Conservation (phyloP, 2,329 filamentous ascomycete species). For the Elsinoe fawcettii region DNA sequence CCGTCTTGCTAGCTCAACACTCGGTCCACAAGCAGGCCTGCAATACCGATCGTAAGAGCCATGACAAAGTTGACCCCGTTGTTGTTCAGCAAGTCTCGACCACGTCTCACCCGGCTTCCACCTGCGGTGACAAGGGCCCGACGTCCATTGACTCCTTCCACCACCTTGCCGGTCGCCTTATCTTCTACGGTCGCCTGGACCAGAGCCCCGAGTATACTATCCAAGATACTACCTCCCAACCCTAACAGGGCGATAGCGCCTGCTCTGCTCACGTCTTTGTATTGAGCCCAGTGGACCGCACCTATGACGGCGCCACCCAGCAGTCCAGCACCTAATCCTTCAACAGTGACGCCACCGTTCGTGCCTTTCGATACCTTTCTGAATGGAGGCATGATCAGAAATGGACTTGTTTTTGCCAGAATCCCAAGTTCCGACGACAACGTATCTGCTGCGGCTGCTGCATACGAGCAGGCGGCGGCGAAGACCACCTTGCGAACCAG, state of each 20-base stretch:
- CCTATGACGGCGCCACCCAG: constrained; percentile 64
- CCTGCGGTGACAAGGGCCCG: constrained; percentile 39
- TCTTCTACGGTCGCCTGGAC: constrained; percentile 84
- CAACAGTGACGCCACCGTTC: constrained; percentile 79
- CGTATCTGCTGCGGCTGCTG: constrained; percentile 84
- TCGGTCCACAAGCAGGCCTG: constrained; percentile 40
- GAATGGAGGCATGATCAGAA: constrained; percentile 77
- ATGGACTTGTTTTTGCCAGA: constrained; percentile 63
- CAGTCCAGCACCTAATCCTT: constrained; percentile 65
- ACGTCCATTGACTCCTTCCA: constrained; percentile 61
- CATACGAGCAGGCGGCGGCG: constrained; percentile 64
- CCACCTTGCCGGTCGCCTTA: constrained; percentile 71
- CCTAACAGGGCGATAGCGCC: background rate
- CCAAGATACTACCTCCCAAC: constrained; percentile 63
- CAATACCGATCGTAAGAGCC: constrained; percentile 69
- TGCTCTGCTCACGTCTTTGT: background rate
- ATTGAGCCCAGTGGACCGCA: background rate
- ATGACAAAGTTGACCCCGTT: constrained; percentile 93
- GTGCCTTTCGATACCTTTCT: constrained; percentile 80
- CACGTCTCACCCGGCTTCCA: constrained; percentile 48
- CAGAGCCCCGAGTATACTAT: constrained; percentile 78
- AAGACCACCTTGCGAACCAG: background rate
- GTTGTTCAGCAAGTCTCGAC: constrained; percentile 74
- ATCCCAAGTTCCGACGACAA: constrained; percentile 95
- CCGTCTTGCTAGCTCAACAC: background rate